Percentiles rank a stretch among this genome's conserved stretches.
Conservation (phyloP, 2,329 filamentous ascomycete species). For the Pseudogymnoascus sp. region DNA sequence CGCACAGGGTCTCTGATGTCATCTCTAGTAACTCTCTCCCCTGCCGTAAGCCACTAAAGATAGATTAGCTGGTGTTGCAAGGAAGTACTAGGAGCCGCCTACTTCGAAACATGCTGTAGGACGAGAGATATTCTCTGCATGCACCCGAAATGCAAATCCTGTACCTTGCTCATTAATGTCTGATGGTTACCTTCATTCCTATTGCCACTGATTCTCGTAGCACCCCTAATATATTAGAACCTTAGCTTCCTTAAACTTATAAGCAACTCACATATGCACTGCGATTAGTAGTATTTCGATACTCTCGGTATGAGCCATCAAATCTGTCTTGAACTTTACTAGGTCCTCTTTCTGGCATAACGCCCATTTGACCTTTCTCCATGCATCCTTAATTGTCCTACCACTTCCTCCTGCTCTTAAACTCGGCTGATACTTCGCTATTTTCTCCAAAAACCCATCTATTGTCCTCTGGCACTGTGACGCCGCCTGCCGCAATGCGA, state of each 20-base stretch:
- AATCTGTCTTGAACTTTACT: slow-evolving; percentile 21
- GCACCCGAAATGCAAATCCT: slow-evolving; percentile 19
- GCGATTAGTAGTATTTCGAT: slow-evolving; percentile 26
- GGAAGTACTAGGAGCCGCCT: not conserved
- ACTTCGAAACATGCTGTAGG: slow-evolving; percentile 10
- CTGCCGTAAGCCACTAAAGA: slow-evolving; percentile 5
- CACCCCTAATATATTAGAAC: not conserved
- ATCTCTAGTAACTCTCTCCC: slow-evolving; percentile 14
- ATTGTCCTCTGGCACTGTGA: slow-evolving; percentile 25
- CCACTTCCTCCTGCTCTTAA: slow-evolving; percentile 12
- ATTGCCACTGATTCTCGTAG: slow-evolving; percentile 11
- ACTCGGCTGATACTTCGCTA: slow-evolving; percentile 25
- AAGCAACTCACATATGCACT: slow-evolving; percentile 20
- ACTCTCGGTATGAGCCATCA: slow-evolving; percentile 23
- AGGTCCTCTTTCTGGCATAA: slow-evolving; percentile 27
- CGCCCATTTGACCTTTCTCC: slow-evolving; percentile 25
- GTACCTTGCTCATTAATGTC: slow-evolving; percentile 13
- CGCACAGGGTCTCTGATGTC: slow-evolving; percentile 14
- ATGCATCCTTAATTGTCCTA: slow-evolving; percentile 18
- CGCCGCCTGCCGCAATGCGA: slow-evolving; percentile 23
- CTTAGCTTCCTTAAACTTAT: not conserved
- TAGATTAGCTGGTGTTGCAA: not conserved
- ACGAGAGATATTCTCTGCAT: slow-evolving; percentile 17
- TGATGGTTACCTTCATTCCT: slow-evolving; percentile 13
- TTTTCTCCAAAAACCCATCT: slow-evolving; percentile 24